Base-by-base conservation (phyloP, 129 eudicot genomes). In the Silybum marianum region DNA sequence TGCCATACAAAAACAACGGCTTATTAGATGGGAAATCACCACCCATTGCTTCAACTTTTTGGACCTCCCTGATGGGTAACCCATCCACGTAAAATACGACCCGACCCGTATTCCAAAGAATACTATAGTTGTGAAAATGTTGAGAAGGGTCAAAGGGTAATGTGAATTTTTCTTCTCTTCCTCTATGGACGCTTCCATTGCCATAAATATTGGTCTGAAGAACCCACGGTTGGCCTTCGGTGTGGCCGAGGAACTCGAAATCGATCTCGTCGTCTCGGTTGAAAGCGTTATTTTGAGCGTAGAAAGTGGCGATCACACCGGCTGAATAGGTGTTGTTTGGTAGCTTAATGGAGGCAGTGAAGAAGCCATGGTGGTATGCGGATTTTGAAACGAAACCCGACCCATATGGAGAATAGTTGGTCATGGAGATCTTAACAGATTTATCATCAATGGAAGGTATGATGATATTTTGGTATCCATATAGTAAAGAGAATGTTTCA, bases 171-270 rank as follows among this genome's bases (percentile, higher is more conserved):
- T 87, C 88, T 82, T 87, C 90, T 69, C 90, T 73, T 7, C 90
- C 90, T 71, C 83, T 81, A 44, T 69, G 51, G 0, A 30, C 63
- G 67, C 86, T 84, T 36, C 86, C 90, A 68, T 81, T 78, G 4
- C 90, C 90, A 25, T 84, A 87, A 25, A 84, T 54, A 75, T 87
- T 87, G 10, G 88, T 87, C 60, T 87, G 90, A 16, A 87, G 65
- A 6, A 71, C 21, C 90, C 90, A 87, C 9, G 36, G 23, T 74
- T 83, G 76, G 24, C 84, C 84, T 1, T 24, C 23, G 14, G 70
- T 69, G 60, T 87, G 88, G 0, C 88, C 90, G 26, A 84, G 76
- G 23, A 87, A 87, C 84, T 87, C 90, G 51, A 87, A 69, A 44
- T 87, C 90, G 4, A 87, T 84, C 67, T 87, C 88, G 77, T 87